Base-by-base conservation (phyloP, 23 red algal species). In the Gracilaria caudata region DNA sequence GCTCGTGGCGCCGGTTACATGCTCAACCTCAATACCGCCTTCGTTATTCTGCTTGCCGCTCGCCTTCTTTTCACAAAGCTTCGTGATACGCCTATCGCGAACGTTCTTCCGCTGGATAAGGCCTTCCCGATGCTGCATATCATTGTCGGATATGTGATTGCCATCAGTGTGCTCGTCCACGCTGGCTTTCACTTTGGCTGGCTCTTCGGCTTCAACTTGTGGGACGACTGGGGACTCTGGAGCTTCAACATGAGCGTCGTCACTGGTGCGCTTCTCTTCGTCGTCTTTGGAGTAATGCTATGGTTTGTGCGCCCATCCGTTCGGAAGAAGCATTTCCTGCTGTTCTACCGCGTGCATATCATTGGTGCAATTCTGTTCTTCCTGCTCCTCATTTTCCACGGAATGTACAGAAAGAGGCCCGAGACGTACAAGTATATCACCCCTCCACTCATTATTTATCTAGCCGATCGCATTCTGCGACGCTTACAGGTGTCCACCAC, bases 371-470 rank as follows among this genome's bases (percentile, higher is more conserved):
- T 65, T 49, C 66, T 86, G 10, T 91, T 95, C 71, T 95, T 81
- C 61, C 41, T 26, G 3, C 68, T 95, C 20, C 79, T 95, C 9
- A 78, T 95, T 12, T 53, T 95, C 39, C 94, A 95, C 19, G 94
- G 94, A 0, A 87, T 90, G 43, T 90, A 81, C 40, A 28, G 66
- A 12, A 47, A 65, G 17, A 64, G 60, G n/a, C 94, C 86, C 5
- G 51, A 95, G 64, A 95, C 94, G 0, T 88, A 87, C 82, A 95
- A 95, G 72, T 95, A 82, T 49, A 77, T 95, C 73, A 46, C 61
- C 5, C 79, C 68, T 0, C 32, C 94, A 6, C 34, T 95, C 26
- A 78, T 84, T 7, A 44, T 95, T 26, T 95, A 95, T 37, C 36
- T 79, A 6, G 11, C 60, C 25, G 94, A 95, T 37, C 55, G 90